Base-by-base conservation (phyloP, 805 yeast species). In the Kodamaea hsintzibuensis region DNA sequence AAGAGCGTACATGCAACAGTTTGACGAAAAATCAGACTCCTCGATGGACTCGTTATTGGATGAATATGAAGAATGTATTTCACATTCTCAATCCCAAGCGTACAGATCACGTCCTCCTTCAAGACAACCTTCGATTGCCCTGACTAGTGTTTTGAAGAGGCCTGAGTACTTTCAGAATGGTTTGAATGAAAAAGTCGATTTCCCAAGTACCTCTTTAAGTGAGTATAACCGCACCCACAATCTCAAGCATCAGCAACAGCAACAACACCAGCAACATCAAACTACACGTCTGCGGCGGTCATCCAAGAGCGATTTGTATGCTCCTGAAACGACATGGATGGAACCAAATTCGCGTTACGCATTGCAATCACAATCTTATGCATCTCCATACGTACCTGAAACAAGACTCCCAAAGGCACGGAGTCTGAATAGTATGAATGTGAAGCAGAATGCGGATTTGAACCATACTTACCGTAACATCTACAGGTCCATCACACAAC, bases 241-340 rank as follows among this genome's bases (percentile, higher is more conserved):
- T 38, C 44, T 40, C 44, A 40, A 40, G 52, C 53, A 42, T 55
- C 60, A 8, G 44, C 40, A 40, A 53, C 12, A 46, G 55, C 33
- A 57, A 44, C 12, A 61, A 70, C 42, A 17, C 2, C 51, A 37
- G 38, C 17, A 30, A 13, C 40, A 45, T 7, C 16, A 22, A 17
- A n/a, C 14, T 22, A 13, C 44, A 33, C 40, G 44, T 25, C 73
- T 78, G 2, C 55, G 77, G 19, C 59, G 73, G 50, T 73, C 78
- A 5, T 72, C 79, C 5, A 61, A 67, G 42, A 74, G 78, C 59
- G 79, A 76, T 33, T 60, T 67, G 42, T 75, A 79, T 59, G 64
- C 70, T 2, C 66, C 77, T 12, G 82, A 78, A 43, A 71, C 77
- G 16, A 77, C 74, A 52, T 81, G 85, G 84, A 80, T 81, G 83